Conservation (phyloP, 1,139 yeast genomes). For the Lodderomyces theae region DNA sequence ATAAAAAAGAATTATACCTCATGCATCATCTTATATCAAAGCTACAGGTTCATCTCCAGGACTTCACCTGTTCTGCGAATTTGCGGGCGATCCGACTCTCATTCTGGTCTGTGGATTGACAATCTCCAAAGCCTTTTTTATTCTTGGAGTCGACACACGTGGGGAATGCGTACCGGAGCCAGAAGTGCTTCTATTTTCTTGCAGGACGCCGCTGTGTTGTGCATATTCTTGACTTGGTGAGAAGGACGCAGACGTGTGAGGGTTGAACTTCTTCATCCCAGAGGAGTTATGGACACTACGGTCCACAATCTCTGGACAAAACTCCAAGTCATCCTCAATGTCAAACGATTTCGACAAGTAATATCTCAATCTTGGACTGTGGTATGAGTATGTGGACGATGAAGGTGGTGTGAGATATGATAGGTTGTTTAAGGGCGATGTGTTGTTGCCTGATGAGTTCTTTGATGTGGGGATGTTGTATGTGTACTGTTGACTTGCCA, state of each 20-base stretch:
- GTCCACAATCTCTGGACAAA: slow-evolving; percentile 57
- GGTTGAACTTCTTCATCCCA: slow-evolving; percentile 48
- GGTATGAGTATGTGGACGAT: slow-evolving; percentile 15
- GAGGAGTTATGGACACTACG: slow-evolving; percentile 19
- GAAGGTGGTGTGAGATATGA: slow-evolving; percentile 15
- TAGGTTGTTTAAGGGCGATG: slow-evolving; percentile 13
- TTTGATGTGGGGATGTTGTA: slow-evolving; percentile 19
- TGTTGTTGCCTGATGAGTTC: slow-evolving; percentile 16
- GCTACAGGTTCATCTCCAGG: background rate
- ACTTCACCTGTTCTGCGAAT: slow-evolving; percentile 9
- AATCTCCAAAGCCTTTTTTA: slow-evolving; percentile 66
- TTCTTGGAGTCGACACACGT: slow-evolving; percentile 53
- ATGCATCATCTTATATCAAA: slow-evolving; percentile 1
- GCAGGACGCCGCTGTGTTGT: background rate
- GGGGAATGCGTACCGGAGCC: slow-evolving; percentile 23
- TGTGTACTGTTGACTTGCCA: slow-evolving; percentile 39
- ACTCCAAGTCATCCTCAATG: slow-evolving; percentile 63
- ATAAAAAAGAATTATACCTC: slow-evolving; percentile 1
- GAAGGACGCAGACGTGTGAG: slow-evolving; percentile 56
- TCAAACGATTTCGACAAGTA: slow-evolving; percentile 60
- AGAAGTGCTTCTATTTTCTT: background rate
- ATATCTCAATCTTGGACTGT: slow-evolving; percentile 44
- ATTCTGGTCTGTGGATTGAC: slow-evolving; percentile 77
- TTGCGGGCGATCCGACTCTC: slow-evolving; percentile 58
- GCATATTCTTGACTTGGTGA: slow-evolving; percentile 32